Evolutionary conservation across 2,329 filamentous ascomycete species (phyloP), one percentile per base, ranked within the genome.

Genomic region (Aspergillus clavatus): DNA sequence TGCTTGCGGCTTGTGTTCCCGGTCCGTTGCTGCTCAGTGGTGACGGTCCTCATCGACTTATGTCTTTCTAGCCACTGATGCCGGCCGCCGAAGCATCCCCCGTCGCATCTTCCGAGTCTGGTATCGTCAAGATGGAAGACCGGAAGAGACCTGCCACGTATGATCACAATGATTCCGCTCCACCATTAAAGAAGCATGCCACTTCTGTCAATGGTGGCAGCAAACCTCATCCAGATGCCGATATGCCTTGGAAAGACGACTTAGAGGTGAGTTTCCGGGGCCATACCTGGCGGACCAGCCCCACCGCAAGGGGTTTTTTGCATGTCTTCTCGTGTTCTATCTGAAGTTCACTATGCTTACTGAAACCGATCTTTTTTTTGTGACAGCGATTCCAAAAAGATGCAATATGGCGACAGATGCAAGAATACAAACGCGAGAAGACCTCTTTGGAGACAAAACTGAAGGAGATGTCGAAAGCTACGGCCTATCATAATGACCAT

Each of bases 111-210:
- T 82, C 86, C 77, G 85, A 88, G 75, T 71, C 79, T 70, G 83
- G 83, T 79, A 79, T 87, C 74, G 77, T 83, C 59, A 95, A 93
- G 81, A 98, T 97, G 91, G 93, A 98, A 80, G 93, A 97, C 78
- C 89, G 93, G 81, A 98, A 98, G 81, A 84, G 93, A 81, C 86
- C 89, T 66, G 87, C 89, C 66, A 80, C 86, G 59, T 79, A 81
- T 71, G 86, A 85, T 66, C 75, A 81, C 62, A 87, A 93, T 69
- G 89, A 96, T 58, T 76, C 87, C 63, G 87, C 86, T 55, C 91
- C 91, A 56, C 90, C 91, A 18, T 86, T 83, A 65, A 98, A 97
- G 78, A 86, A 89, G 72, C 87, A 95, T 69, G 87, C 89, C 45
- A 79, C 76, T 49, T 80, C 91, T 55, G 51, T 68, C 42, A 96